Conservation (phyloP, 176 grass and related monocot genomes). For the Aegilops bicornis region DNA sequence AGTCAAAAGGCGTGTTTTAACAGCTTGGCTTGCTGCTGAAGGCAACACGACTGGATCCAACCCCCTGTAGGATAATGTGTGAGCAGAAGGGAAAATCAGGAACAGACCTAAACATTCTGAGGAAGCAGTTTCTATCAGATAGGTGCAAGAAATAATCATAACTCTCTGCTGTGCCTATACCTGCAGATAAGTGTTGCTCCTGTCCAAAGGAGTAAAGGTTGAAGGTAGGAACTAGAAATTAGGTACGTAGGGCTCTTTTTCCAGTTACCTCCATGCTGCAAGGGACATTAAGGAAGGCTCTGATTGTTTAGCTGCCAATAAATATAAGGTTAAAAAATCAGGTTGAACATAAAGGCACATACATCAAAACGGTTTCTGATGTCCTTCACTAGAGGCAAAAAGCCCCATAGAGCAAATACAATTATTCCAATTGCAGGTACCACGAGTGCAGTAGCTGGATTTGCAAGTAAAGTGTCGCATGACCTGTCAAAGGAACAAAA, state of each 20-base stretch:
- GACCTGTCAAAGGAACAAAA: slow-evolving; percentile 54
- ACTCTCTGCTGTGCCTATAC: neutral
- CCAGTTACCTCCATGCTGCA: slow-evolving; percentile 86
- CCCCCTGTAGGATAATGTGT: slow-evolving; percentile 49
- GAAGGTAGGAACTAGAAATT: slow-evolving; percentile 82
- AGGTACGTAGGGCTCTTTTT: slow-evolving; percentile 88
- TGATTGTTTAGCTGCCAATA: slow-evolving; percentile 1
- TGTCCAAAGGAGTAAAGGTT: slow-evolving; percentile 56
- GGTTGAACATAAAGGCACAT: slow-evolving; percentile 33
- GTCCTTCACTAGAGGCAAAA: slow-evolving; percentile 70
- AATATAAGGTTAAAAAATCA: slow-evolving; percentile 18
- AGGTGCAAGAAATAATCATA: neutral
- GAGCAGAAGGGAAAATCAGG: neutral
- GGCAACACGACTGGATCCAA: slow-evolving; percentile 82
- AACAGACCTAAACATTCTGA: neutral
- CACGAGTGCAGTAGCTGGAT: slow-evolving; percentile 58
- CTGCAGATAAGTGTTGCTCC: slow-evolving; percentile 27
- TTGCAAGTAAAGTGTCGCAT: slow-evolving; percentile 61
- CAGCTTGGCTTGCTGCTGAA: slow-evolving; percentile 80
- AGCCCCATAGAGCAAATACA: slow-evolving; percentile 81
- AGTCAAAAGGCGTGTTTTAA: slow-evolving; percentile 71
- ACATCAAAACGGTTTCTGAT: slow-evolving; percentile 85
- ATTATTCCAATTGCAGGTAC: slow-evolving; percentile 83
- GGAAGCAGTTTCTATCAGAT: neutral
- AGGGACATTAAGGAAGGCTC: slow-evolving; percentile 38